phyloP scores from a whole-genome alignment of 169 alveolate species.

The Cystoisospora suis region DNA sequence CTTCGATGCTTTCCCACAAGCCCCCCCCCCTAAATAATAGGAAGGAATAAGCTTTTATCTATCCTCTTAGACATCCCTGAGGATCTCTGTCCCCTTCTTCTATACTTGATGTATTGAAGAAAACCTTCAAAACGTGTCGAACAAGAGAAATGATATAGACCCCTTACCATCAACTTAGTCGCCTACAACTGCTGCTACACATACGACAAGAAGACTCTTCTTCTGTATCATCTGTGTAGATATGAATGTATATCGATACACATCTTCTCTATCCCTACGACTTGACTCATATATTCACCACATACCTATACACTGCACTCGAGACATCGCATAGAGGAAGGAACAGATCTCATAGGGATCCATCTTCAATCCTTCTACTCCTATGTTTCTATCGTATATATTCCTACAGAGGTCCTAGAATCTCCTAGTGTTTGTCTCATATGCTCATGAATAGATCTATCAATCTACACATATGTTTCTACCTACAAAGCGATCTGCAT shows the following conservation, averaged over 20 bases:
- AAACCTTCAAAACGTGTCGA: no score
- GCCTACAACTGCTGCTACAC: background rate
- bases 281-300: background rate
- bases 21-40: no score
- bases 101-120: no score
- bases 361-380: background rate
- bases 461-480: background rate
- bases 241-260: background rate
- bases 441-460: background rate
- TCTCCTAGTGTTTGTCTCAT: background rate
- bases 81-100: no score
- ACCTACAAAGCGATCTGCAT: background rate
- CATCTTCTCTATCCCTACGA: background rate
- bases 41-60: no score
- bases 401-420: background rate
- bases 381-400: background rate
- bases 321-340: no score
- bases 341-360: no score
- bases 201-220: background rate
- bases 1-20: no score
- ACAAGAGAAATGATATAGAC: no score
- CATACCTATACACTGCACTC: background rate
- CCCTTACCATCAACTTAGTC: no score
- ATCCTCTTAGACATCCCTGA: no score
- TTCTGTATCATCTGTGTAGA: background rate